Conservation (phyloP, 2,329 filamentous ascomycete species). For the Tolypocladium sp. region DNA sequence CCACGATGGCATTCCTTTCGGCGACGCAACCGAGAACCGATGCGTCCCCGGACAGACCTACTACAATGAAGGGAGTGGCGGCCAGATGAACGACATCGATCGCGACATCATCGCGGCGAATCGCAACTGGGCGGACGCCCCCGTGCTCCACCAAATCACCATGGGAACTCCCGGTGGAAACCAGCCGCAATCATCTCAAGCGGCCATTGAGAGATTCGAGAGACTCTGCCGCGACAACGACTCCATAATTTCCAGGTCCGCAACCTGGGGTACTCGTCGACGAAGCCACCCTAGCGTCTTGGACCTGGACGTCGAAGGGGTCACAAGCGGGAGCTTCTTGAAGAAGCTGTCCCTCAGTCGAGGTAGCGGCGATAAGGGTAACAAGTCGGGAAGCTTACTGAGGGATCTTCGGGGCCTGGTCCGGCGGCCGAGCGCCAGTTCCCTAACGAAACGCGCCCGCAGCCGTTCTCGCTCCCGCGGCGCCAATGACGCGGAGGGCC, state of each 20-base stretch:
- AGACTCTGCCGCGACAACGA: conserved; percentile 44
- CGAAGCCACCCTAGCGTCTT: conserved; percentile 51
- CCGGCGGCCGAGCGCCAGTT: conserved; percentile 36
- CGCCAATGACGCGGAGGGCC: conserved; percentile 20
- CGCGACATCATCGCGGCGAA: conserved; percentile 38
- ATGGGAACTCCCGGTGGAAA: conserved; percentile 17
- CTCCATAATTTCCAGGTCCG: conserved; percentile 52
- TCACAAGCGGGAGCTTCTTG: conserved; percentile 51
- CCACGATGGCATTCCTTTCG: conserved; percentile 34
- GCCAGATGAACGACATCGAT: conserved; percentile 35
- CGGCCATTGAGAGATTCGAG: conserved; percentile 44
- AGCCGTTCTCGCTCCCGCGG: conserved; percentile 12
- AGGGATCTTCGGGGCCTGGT: conserved; percentile 41
- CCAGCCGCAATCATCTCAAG: conserved; percentile 43
- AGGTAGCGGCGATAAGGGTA: conserved; percentile 24
- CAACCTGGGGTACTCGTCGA: conserved; percentile 62
- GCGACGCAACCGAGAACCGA: conserved; percentile 40
- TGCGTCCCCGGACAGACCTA: conserved; percentile 41
- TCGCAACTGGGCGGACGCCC: conserved; percentile 40
- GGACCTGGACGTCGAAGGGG: conserved; percentile 45
- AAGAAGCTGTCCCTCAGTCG: conserved; percentile 51
- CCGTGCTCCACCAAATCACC: conserved; percentile 35
- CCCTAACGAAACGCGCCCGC: conserved; percentile 37
- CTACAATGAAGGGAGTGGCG: conserved; percentile 28
- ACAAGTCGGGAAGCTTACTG: conserved; percentile 39